These are phyloP conservation scores for Sicyos edulis DNA, from an alignment of 306 rosid genomes.

Conservation along the genomic window DNA sequence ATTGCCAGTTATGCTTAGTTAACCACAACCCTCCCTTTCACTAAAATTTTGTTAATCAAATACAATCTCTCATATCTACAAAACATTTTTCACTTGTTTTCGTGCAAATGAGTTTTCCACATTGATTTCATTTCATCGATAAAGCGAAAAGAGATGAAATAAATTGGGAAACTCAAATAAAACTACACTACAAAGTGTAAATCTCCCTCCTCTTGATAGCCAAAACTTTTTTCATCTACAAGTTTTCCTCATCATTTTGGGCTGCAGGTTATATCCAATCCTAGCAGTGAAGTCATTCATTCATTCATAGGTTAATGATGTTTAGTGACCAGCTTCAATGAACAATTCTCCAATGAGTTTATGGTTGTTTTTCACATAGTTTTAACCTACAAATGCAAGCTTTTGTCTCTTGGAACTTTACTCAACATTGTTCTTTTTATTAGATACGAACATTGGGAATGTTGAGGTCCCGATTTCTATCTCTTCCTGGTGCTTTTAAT, in stretches of 20 bases:
- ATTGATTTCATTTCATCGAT: not conserved
- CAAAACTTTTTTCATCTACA: not conserved
- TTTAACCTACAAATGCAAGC: constrained; percentile 18
- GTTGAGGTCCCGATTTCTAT: constrained; percentile 71
- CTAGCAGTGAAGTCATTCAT: not conserved
- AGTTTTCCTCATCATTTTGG: not conserved
- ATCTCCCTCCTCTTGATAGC: not conserved
- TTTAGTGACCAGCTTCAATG: not conserved
- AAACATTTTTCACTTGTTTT: not conserved
- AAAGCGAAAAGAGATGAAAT: not conserved
- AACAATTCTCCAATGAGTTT: not conserved
- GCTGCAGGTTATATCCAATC: not conserved
- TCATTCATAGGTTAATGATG: not conserved
- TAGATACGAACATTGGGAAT: constrained; percentile 87
- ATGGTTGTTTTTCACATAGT: not conserved
- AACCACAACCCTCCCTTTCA: not conserved
- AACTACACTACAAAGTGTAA: not conserved
- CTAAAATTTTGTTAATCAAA: not conserved
- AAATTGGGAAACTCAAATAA: not conserved
- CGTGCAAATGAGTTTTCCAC: not conserved
- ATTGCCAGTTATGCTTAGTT: not conserved
- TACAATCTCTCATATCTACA: not conserved
- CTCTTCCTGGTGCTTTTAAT: constrained; percentile 91
- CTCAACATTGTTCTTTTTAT: constrained; percentile 29
- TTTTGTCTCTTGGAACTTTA: constrained; percentile 23